phyloP scores from a whole-genome alignment of 1,284 basidiomycete genomes.

The Trametes pubescens region DNA sequence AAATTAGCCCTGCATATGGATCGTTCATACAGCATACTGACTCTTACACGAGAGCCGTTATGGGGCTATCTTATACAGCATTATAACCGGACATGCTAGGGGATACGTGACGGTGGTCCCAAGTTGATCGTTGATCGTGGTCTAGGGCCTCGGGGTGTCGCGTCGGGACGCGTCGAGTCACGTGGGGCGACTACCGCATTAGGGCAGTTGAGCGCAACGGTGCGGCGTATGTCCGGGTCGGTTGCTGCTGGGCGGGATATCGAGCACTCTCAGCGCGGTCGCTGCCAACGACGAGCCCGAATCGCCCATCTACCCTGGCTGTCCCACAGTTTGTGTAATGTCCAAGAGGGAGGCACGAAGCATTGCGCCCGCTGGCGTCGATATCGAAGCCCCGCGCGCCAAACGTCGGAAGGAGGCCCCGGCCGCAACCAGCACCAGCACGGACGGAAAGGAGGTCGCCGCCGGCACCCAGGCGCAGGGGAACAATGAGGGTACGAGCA shows the following conservation, averaged over 20 bases:
- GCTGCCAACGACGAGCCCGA: conserved; percentile 23
- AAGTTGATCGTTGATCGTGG: too few relatives aligned
- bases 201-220: conserved; percentile 27
- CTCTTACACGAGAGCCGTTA: too few relatives aligned
- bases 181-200: conserved; percentile 32
- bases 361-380: conserved; percentile 54
- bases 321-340: conserved; percentile 47
- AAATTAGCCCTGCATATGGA: too few relatives aligned
- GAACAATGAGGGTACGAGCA: conserved; percentile 33
- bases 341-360: conserved; percentile 72
- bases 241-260: conserved; percentile 19
- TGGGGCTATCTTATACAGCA: too few relatives aligned
- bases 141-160: background rate
- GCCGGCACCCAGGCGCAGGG: conserved; percentile 36
- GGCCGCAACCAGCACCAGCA: conserved; percentile 39
- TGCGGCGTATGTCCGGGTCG: conserved; percentile 20
- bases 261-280: conserved; percentile 27
- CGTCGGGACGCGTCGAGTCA: conserved; percentile 32
- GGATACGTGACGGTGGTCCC: too few relatives aligned
- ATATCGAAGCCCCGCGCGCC: conserved; percentile 65
- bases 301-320: conserved; percentile 13
- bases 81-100: too few relatives aligned
- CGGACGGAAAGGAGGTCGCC: conserved; percentile 33
- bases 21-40: too few relatives aligned
- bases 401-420: conserved; percentile 73